Percentiles rank a stretch among this genome's conserved stretches.
phyloP scores from a whole-genome alignment of 257 asterid genomes.

The Linaria vulgaris region DNA sequence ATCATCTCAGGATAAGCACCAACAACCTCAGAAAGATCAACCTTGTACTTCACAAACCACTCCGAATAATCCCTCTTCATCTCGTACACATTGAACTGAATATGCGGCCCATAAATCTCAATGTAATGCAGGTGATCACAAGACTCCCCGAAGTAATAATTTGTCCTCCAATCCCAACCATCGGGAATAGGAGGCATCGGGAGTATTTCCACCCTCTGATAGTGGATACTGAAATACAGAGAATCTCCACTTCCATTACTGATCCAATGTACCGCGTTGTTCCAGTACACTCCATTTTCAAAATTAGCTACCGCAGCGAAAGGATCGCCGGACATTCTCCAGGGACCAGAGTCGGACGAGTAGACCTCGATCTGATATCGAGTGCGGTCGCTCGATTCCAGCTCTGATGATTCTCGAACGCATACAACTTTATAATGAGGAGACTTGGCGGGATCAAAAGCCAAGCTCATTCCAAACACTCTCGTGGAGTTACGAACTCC shows the following conservation, averaged over 20 bases:
- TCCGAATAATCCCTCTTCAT: conserved; percentile 28
- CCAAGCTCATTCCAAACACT: conserved; percentile 28
- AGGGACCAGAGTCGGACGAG: conserved; percentile 29
- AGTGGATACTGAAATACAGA: conserved; percentile 7
- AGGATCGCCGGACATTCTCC: conserved; percentile 25
- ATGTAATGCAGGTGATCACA: conserved; percentile 29
- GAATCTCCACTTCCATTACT: not conserved
- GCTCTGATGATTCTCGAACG: not conserved
- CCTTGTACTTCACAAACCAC: conserved; percentile 29
- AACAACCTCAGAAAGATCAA: conserved; percentile 22
- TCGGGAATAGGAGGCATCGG: conserved; percentile 21
- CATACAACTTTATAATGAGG: conserved; percentile 40
- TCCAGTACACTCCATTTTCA: conserved; percentile 24
- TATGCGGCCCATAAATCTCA: not conserved
- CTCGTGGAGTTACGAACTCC: no score
- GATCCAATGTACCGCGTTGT: conserved; percentile 22
- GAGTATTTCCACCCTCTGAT: conserved; percentile 6
- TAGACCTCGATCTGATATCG: conserved; percentile 16
- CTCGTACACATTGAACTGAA: conserved; percentile 28
- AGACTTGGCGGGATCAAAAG: conserved; percentile 44
- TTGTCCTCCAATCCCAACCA: not conserved
- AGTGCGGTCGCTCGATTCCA: no score
- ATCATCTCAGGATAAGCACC: conserved; percentile 19
- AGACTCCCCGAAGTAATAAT: conserved; percentile 31
- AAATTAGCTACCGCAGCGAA: not conserved